phyloP scores from a whole-genome alignment of 768 basidiomycete genomes.

The Psilocybe tampanensis region DNA sequence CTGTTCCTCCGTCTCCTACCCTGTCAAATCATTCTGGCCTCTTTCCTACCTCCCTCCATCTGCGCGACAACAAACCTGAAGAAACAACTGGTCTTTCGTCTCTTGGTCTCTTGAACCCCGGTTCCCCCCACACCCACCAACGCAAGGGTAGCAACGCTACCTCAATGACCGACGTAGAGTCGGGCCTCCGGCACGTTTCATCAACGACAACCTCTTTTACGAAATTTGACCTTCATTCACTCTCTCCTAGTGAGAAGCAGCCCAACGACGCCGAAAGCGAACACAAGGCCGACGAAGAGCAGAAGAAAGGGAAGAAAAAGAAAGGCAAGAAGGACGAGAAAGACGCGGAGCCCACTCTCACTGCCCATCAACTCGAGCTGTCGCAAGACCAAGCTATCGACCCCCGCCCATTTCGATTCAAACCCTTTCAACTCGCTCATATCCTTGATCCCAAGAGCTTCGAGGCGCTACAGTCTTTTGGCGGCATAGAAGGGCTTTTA shows the following conservation, averaged over 20 bases:
- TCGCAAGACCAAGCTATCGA: slow-evolving; percentile 47
- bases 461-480: slow-evolving; percentile 63
- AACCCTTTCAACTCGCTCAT: slow-evolving; percentile 76
- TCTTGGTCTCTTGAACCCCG: slow-evolving; percentile 48
- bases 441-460: slow-evolving; percentile 90
- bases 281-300: slow-evolving; percentile 18
- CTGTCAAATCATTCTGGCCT: slow-evolving; percentile 68
- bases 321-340: slow-evolving; percentile 25
- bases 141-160: slow-evolving; percentile 65
- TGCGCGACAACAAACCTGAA: slow-evolving; percentile 74
- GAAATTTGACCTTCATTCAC: slow-evolving; percentile 28
- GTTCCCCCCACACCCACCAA: slow-evolving; percentile 39
- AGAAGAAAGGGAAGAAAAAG: slow-evolving; percentile 26
- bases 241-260: slow-evolving; percentile 23
- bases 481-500: slow-evolving; percentile 70
- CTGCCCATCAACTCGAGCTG: slow-evolving; percentile 36
- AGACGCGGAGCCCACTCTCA: slow-evolving; percentile 27
- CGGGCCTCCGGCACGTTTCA: slow-evolving; percentile 46
- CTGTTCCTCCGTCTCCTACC: slow-evolving; percentile 74
- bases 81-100: slow-evolving; percentile 54
- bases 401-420: slow-evolving; percentile 72
- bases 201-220: slow-evolving; percentile 38
- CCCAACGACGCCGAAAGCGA: slow-evolving; percentile 10
- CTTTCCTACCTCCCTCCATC: slow-evolving; percentile 52
- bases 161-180: slow-evolving; percentile 55